Conservation (phyloP, 2,329 filamentous ascomycete species). For the Colletotrichum euphorbiae region DNA sequence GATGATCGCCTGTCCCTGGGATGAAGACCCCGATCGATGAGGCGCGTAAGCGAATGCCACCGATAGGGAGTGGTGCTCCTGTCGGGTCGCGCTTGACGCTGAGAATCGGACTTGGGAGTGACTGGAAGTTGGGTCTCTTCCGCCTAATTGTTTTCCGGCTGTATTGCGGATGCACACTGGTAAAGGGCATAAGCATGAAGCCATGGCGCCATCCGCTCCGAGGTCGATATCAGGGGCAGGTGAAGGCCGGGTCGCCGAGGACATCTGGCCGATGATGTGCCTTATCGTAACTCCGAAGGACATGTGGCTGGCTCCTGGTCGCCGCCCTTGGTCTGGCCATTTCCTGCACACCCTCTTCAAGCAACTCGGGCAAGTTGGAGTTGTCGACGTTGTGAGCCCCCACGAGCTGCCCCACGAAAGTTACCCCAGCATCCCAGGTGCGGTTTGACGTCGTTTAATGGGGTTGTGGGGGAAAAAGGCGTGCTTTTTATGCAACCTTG, state of each 20-base stretch:
- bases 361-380: conserved; percentile 7
- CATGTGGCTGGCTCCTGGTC: conserved; percentile 21
- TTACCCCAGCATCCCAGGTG: conserved; percentile 30
- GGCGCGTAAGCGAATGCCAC: conserved; percentile 14
- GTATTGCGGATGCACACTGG: not conserved
- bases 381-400: conserved; percentile 34
- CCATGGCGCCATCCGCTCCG: conserved; percentile 10
- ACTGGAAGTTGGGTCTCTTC: not conserved
- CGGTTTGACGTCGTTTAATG: conserved; percentile 41
- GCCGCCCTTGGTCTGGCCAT: conserved; percentile 20
- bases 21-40: conserved; percentile 8
- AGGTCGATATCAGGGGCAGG: not conserved
- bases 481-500: conserved; percentile 37
- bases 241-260: conserved; percentile 2
- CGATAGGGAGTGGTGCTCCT: not conserved
- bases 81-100: not conserved
- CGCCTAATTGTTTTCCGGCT: not conserved
- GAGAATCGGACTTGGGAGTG: not conserved
- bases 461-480: conserved; percentile 38
- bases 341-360: conserved; percentile 29
- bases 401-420: conserved; percentile 34
- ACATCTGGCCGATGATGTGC: conserved; percentile 16
- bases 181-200: conserved; percentile 6
- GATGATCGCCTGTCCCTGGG: conserved; percentile 7
- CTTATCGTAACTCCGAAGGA: conserved; percentile 31